phyloP scores from a whole-genome alignment of 805 yeast genomes.

The Ogataea ganodermae region DNA sequence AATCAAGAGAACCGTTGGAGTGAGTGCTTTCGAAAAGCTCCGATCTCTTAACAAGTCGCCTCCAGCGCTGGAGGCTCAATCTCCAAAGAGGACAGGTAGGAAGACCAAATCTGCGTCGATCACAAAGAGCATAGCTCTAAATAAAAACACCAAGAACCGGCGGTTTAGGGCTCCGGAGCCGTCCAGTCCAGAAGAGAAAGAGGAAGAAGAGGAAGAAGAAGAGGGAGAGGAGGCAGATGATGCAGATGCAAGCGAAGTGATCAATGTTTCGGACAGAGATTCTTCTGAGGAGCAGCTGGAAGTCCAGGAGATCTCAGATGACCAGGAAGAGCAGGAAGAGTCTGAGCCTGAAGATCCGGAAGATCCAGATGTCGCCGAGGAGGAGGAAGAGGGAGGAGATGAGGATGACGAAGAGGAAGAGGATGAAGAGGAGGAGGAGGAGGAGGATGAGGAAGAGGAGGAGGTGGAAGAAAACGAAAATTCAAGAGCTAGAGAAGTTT shows the following conservation, averaged over 20 bases:
- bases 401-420: slow-evolving; percentile 7
- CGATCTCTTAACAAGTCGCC: slow-evolving; percentile 2
- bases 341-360: slow-evolving; percentile 13
- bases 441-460: neutral
- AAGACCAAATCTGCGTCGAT: slow-evolving; percentile 19
- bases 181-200: neutral
- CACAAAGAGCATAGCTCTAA: slow-evolving; percentile 34
- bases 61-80: slow-evolving; percentile 8
- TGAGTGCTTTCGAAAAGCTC: slow-evolving; percentile 22
- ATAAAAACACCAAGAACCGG: slow-evolving; percentile 20
- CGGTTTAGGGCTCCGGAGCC: slow-evolving; percentile 17
- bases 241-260: neutral
- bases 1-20: slow-evolving; percentile 15
- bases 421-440: slow-evolving; percentile 2
- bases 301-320: slow-evolving; percentile 2
- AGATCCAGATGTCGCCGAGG: slow-evolving; percentile 10
- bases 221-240: slow-evolving; percentile 6
- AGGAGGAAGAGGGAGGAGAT: slow-evolving; percentile 3
- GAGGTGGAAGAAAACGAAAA: neutral
- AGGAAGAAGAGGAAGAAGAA: slow-evolving; percentile 11
- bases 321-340: slow-evolving; percentile 4
- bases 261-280: slow-evolving; percentile 6
- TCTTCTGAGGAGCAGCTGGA: slow-evolving; percentile 13
- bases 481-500: neutral
- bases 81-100: neutral